These are phyloP conservation scores for Coniochaeta hoffmannii DNA, from an alignment of 2,329 filamentous ascomycete genomes.

Conservation along the genomic window DNA sequence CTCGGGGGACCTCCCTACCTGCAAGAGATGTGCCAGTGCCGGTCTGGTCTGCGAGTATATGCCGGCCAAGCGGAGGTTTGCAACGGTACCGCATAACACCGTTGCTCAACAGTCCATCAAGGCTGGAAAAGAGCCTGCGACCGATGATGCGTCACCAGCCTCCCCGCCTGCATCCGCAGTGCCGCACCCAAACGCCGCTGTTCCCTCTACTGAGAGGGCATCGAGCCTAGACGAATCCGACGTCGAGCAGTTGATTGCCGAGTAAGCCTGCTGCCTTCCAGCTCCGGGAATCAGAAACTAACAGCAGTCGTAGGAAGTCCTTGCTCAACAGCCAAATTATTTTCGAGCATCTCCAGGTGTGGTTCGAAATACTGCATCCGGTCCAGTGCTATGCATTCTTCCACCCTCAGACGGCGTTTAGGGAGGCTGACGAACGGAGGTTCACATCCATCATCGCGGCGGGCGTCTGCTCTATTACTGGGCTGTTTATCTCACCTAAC, in stretches of 20 bases:
- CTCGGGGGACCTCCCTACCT: slow-evolving; percentile 31
- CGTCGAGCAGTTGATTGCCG: slow-evolving; percentile 1
- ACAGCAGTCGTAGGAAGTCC: slow-evolving; percentile 17
- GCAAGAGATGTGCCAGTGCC: slow-evolving; percentile 27
- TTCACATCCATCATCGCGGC: slow-evolving; percentile 27
- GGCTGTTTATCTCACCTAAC: slow-evolving; percentile 26
- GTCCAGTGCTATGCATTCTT: slow-evolving; percentile 31
- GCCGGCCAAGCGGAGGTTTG: slow-evolving; percentile 29
- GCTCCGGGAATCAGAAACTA: not conserved
- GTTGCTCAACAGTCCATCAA: not conserved
- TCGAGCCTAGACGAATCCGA: slow-evolving; percentile 2
- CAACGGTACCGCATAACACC: slow-evolving; percentile 18
- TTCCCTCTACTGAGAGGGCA: not conserved
- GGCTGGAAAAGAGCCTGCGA: not conserved
- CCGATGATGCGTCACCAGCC: slow-evolving; percentile 2
- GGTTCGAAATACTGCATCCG: slow-evolving; percentile 29
- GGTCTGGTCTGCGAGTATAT: slow-evolving; percentile 32
- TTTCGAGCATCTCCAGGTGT: slow-evolving; percentile 28
- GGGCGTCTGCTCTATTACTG: slow-evolving; percentile 29
- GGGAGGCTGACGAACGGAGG: slow-evolving; percentile 26
- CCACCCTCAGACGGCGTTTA: slow-evolving; percentile 25
- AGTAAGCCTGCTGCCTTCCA: not conserved
- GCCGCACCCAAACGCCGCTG: not conserved
- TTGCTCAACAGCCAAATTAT: slow-evolving; percentile 27
- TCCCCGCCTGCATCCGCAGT: not conserved